Base-by-base conservation (phyloP, 2,329 filamentous ascomycete species). In the Aspergillus pseudoglaucus region DNA sequence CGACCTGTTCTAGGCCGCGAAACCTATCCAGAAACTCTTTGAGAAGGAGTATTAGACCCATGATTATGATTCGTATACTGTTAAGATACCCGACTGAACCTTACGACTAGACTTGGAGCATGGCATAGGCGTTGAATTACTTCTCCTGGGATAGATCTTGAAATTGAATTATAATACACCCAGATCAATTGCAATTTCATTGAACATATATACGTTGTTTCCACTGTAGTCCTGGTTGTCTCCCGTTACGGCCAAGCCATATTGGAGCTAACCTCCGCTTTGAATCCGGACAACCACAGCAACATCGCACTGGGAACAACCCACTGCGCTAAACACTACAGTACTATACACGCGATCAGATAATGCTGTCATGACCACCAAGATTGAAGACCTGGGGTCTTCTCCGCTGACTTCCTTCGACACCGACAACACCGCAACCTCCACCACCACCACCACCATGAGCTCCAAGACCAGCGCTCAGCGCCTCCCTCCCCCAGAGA, bases 11-110 rank as follows among this genome's bases (percentile, higher is more conserved):
- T 54, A 90, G 87, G 88, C 87, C 44, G 88, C 88, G 44, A 91
- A 90, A 76, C 88, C 88, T 0, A 94, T 95, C 49, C 85, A 90
- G 67, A 87, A 85, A 65, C 81, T 88, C 2, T 90, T 95, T 56
- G 88, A 91, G 61, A 90, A 90, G 67, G 85, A 78, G 56, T 77
- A 75, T 51, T 73, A 62, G 52, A 14, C 18, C 10, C 25, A 30
- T 30, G 12, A 30, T 20, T 8, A 17, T 7, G 17, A 22, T 12
- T 6, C 7, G 17, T 39, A 20, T 22, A 18, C n/a, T 35, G n/a
- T 39, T 39, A 9, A 39, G 37, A 39, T 39, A 39, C 37, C 37
- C 37, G 17, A 20, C 18, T 18, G 8, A 17, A 35, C 33, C 33
- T 35, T 12, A 10, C 25, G 17, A 15, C 4, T 22, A 22, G n/a